phyloP scores from a whole-genome alignment of 2,329 filamentous ascomycete genomes.

The Fusarium sublunatum region DNA sequence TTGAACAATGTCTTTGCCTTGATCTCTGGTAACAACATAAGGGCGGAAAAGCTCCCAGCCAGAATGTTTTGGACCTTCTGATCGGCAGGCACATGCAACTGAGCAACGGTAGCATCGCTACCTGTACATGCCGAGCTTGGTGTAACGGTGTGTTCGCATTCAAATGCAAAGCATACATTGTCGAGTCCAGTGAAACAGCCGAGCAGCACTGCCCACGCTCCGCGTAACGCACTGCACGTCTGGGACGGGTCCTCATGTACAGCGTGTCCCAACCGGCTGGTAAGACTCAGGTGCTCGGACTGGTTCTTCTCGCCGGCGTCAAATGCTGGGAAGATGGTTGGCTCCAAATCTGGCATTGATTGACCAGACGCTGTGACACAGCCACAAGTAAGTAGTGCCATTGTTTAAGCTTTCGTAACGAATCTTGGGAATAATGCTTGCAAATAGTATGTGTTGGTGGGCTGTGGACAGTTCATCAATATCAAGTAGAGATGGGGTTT shows the following conservation, averaged over 20 bases:
- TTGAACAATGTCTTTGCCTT: constrained; percentile 55
- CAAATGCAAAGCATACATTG: constrained; percentile 32
- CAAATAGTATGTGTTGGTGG: not conserved
- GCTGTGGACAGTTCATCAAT: not conserved
- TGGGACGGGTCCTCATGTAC: constrained; percentile 1
- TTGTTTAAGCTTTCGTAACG: constrained; percentile 4
- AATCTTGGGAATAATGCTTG: constrained; percentile 1
- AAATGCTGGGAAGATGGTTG: constrained; percentile 38
- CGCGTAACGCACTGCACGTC: constrained; percentile 19
- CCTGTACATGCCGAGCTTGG: not conserved
- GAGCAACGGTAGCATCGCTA: not conserved
- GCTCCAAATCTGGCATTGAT: constrained; percentile 24
- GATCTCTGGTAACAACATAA: not conserved
- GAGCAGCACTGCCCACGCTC: constrained; percentile 35
- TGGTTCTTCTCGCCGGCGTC: constrained; percentile 27
- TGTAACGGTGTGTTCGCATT: constrained; percentile 18
- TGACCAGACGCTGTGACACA: constrained; percentile 12
- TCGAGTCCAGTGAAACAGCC: constrained; percentile 40
- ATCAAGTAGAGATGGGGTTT: not conserved
- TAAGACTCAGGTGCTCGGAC: constrained; percentile 1
- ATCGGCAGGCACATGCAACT: constrained; percentile 17
- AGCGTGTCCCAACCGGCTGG: constrained; percentile 1
- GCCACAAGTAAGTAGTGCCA: constrained; percentile 17
- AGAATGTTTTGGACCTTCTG: constrained; percentile 4
- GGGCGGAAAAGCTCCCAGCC: not conserved